Base-by-base conservation (phyloP, 352 stramenopile species). In the Pythium monospermum region DNA sequence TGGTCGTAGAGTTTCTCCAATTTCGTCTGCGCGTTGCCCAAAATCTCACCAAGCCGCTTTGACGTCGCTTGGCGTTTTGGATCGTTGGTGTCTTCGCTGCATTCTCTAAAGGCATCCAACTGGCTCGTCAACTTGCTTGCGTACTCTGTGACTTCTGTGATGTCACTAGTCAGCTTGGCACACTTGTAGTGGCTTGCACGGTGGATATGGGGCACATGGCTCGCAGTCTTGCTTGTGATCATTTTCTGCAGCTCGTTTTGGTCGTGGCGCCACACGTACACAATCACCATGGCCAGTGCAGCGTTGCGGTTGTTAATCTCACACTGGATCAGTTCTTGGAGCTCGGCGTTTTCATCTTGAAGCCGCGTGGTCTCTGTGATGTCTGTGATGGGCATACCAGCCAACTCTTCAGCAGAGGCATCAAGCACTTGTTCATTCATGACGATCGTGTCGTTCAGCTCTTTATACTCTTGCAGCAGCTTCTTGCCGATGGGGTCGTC, bases 261-360 rank as follows among this genome's bases (percentile, higher is more conserved):
- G 3, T 49, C 23, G 21, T 55, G 31, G 22, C 30, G 44, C 57
- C 57, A 68, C n/a, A 49, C 33, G 23, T 69, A 53, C 16, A 31
- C 60, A 16, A 69, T 67, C 16, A 76, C 48, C 47, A 64, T 37
- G 5, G 71, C 69, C 23, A 79, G 47, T 39, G 58, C 64, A n/a
- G 63, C 55, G 42, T 80, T 63, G 15, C 65, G 61, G 4, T 51
- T 57, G 13, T 33, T 32, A 18, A 65, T 64, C 33, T 81, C 64
- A 11, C 39, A 26, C 25, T 56, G 39, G 25, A 85, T 71, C n/a
- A 60, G 60, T 25, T 25, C 48, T 5, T 64, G 53, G 11, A 83
- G 35, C 44, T 81, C 69, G 32, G 68, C 45, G 38, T 81, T 57
- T 57, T 79, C 67, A 4, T 52, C 69, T 26, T 63, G 71, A 38